These are phyloP conservation scores for Metschnikowia bowlesiae DNA, from an alignment of 805 yeast species.

Conservation along the genomic window DNA sequence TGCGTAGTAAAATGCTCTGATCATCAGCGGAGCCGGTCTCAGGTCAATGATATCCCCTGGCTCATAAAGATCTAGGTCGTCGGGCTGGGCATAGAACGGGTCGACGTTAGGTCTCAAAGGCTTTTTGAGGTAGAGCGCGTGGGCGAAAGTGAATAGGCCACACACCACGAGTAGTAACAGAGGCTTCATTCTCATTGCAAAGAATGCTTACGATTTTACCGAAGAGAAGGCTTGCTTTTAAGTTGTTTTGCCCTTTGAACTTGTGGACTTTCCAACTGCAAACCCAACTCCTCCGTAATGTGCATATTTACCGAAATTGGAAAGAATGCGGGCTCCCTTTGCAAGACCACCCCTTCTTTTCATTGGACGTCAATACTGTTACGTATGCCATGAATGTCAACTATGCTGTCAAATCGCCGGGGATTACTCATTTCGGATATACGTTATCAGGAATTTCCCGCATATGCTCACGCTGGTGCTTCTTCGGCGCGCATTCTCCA, in stretches of 20 bases:
- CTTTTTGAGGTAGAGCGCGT: constrained; percentile 2
- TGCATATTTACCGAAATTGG: not conserved
- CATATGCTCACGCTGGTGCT: not conserved
- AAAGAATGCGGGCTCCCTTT: not conserved
- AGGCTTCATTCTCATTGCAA: not conserved
- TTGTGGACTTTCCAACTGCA: not conserved
- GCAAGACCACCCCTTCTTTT: not conserved
- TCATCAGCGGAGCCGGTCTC: constrained; percentile 2
- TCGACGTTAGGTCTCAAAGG: constrained; percentile 3
- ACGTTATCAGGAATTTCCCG: not conserved
- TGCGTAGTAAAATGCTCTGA: constrained; percentile 6
- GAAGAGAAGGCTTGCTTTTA: not conserved
- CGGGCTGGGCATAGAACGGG: constrained; percentile 5
- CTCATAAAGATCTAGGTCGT: constrained; percentile 1
- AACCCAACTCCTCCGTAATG: not conserved
- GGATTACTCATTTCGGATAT: not conserved
- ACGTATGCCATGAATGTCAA: too few relatives aligned
- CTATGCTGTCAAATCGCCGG: not conserved
- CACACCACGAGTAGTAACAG: not conserved
- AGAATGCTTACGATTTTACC: not conserved
- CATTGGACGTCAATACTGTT: too few relatives aligned
- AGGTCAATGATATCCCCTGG: constrained; percentile 6
- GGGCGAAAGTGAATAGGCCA: not conserved
- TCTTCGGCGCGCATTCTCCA: not conserved
- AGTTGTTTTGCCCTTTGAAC: not conserved